Evolutionary conservation across 768 basidiomycete genomes (phyloP).

Genomic region (Lentinula guzmanii): DNA sequence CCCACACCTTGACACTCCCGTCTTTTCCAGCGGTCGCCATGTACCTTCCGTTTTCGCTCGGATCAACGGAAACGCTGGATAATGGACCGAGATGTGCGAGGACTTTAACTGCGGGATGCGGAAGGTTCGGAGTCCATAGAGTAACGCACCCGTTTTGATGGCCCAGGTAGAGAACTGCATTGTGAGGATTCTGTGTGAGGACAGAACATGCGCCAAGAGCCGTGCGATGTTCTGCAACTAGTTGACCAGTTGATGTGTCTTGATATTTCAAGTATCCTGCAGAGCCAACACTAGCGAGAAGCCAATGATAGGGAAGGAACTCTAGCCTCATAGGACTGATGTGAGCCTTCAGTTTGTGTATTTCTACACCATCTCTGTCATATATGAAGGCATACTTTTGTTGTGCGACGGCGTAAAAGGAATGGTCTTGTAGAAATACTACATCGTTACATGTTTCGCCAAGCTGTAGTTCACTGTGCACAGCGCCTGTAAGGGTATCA

Average conservation of each 20-base stretch:
- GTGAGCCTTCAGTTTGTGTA: conserved; percentile 79
- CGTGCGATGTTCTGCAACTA: conserved; percentile 84
- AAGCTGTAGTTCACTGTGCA: conserved; percentile 85
- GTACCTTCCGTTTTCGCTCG: conserved; percentile 79
- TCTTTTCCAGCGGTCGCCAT: conserved; percentile 90
- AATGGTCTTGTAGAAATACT: conserved; percentile 88
- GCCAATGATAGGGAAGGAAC: conserved; percentile 94
- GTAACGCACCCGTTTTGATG: conserved; percentile 96
- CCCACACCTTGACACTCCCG: conserved; percentile 92
- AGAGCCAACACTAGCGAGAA: conserved; percentile 82
- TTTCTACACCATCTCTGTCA: conserved; percentile 87
- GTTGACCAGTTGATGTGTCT: conserved; percentile 89
- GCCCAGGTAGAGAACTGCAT: conserved; percentile 90
- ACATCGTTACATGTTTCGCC: conserved; percentile 91
- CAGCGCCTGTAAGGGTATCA: conserved; percentile 83
- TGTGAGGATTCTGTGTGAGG: conserved; percentile 90
- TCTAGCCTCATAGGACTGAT: conserved; percentile 88
- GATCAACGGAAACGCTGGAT: conserved; percentile 74
- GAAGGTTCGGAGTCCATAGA: conserved; percentile 93
- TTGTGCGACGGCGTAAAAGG: conserved; percentile 92
- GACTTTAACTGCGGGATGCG: conserved; percentile 86
- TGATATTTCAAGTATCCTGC: conserved; percentile 93
- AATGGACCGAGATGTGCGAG: conserved; percentile 90
- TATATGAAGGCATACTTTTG: conserved; percentile 96
- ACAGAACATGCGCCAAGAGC: conserved; percentile 80